Evolutionary conservation across 441 rosid species (phyloP).

Genomic region (Populus trichocarpa): DNA sequence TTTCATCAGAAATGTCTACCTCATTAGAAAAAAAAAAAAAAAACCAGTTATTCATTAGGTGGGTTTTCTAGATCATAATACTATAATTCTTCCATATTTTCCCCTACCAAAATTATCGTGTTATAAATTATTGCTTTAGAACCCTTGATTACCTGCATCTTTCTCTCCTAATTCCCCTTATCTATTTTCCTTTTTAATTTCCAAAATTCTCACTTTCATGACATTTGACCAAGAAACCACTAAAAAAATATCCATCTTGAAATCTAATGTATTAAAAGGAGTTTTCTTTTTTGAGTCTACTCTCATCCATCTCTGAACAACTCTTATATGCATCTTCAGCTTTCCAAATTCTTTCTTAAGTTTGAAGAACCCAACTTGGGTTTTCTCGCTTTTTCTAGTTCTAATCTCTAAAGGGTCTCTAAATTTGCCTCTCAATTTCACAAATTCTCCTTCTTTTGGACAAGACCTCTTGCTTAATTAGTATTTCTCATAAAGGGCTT

Average conservation of each 20-base stretch:
- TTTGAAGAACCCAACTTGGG: not conserved
- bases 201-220: too few species aligned
- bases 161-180: not conserved
- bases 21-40: too few species aligned
- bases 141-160: not conserved
- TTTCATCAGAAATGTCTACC: not conserved
- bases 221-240: too few species aligned
- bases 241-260: not conserved
- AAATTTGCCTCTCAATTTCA: not conserved
- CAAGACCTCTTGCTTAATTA: not conserved
- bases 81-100: not conserved
- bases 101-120: not conserved
- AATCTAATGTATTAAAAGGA: not conserved
- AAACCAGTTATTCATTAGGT: not conserved
- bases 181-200: not conserved
- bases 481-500: not conserved
- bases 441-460: not conserved
- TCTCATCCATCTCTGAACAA: not conserved
- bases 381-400: not conserved
- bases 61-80: not conserved
- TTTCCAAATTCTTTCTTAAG: not conserved
- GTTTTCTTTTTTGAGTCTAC: not conserved
- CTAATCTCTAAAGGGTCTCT: constrained; percentile 18
- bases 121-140: not conserved
- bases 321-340: not conserved